These are phyloP conservation scores for Geotrichum siamense DNA, from an alignment of 1,139 yeast species.

Conservation along the genomic window DNA sequence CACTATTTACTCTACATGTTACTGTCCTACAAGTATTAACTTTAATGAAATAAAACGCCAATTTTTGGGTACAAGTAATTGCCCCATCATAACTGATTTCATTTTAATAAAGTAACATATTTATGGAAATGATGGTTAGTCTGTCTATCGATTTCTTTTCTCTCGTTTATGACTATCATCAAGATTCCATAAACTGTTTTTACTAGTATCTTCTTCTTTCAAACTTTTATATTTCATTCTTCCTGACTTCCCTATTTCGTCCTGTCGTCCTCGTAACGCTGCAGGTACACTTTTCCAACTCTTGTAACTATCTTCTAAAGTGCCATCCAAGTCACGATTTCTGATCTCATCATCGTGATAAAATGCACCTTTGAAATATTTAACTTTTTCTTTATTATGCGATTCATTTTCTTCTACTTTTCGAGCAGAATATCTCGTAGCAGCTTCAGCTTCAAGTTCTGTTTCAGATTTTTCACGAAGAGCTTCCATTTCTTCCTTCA, in stretches of 20 bases:
- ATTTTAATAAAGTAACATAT: too few species aligned
- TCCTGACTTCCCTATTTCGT: constrained; percentile 28
- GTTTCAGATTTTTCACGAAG: constrained; percentile 32
- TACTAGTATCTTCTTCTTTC: constrained; percentile 29
- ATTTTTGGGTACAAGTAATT: too few species aligned
- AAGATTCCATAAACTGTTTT: constrained; percentile 8
- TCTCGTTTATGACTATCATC: neutral
- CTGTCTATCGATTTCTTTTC: too few species aligned
- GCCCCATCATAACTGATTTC: too few species aligned
- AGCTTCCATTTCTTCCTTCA: constrained; percentile 37
- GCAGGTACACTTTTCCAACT: constrained; percentile 31
- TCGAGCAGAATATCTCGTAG: neutral
- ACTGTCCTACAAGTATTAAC: too few species aligned
- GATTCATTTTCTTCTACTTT: constrained; percentile 1
- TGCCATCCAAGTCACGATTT: constrained; percentile 28
- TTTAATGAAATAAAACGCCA: too few species aligned
- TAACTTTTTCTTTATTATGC: constrained; percentile 17
- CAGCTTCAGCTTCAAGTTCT: constrained; percentile 23
- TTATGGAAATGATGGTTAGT: too few species aligned
- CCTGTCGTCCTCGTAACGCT: constrained; percentile 28
- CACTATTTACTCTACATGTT: too few species aligned
- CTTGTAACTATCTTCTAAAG: constrained; percentile 29
- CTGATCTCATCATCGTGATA: constrained; percentile 33
- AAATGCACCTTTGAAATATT: constrained; percentile 36
- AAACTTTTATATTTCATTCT: constrained; percentile 25